Evolutionary conservation across 495 filamentous ascomycete species (phyloP).

Genomic region (Penicillium silybi): DNA sequence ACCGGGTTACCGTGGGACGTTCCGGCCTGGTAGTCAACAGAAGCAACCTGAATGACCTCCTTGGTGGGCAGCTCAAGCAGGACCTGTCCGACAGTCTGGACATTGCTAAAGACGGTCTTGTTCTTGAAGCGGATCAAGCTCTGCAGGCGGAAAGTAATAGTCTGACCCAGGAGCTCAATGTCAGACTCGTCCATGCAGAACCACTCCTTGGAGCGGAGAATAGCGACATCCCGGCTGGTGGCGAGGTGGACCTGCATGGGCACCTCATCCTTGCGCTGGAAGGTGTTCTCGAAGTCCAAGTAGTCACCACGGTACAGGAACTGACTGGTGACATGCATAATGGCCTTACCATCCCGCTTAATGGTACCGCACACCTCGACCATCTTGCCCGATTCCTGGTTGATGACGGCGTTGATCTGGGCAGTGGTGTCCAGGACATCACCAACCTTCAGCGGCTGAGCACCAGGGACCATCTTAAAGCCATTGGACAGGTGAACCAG

Average conservation of each 20-base stretch:
- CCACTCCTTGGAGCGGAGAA: slow-evolving; percentile 95
- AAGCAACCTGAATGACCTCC: slow-evolving; percentile 93
- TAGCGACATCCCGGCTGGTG: slow-evolving; percentile 84
- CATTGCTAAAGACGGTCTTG: slow-evolving; percentile 84
- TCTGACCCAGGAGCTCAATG: slow-evolving; percentile 82
- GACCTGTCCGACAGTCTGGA: slow-evolving; percentile 90
- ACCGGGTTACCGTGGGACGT: slow-evolving; percentile 93
- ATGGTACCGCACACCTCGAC: slow-evolving; percentile 98
- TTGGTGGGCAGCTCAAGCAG: slow-evolving; percentile 94
- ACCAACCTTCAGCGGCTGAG: slow-evolving; percentile 88
- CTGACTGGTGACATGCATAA: slow-evolving; percentile 98
- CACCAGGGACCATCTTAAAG: slow-evolving; percentile 97
- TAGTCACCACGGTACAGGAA: slow-evolving; percentile 95
- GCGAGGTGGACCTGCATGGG: slow-evolving; percentile 90
- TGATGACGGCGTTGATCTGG: slow-evolving; percentile 95
- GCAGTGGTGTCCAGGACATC: slow-evolving; percentile 91
- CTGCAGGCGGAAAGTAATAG: slow-evolving; percentile 92
- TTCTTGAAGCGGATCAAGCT: slow-evolving; percentile 92
- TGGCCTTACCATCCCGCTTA: slow-evolving; percentile 74
- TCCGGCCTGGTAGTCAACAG: slow-evolving; percentile 88
- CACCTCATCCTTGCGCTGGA: slow-evolving; percentile 93
- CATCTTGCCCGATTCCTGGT: slow-evolving; percentile 98
- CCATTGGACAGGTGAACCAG: slow-evolving; percentile 94
- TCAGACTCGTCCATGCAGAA: slow-evolving; percentile 79
- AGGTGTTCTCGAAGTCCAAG: slow-evolving; percentile 93